Base-by-base conservation (phyloP, 805 yeast genomes). In the Brettanomyces sp. region DNA sequence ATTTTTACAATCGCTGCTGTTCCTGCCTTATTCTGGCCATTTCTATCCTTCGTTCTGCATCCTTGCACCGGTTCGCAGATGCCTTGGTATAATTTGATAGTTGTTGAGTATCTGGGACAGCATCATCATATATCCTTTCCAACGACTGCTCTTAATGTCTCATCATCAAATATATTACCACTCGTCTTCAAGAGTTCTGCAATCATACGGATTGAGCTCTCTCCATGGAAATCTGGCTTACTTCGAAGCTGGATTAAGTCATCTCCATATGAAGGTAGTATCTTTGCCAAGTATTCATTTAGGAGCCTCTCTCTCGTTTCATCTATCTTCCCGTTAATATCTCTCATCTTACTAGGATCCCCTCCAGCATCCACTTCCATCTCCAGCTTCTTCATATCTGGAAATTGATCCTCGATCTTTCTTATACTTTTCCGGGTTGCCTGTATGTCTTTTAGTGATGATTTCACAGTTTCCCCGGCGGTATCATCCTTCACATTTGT, bases 131-230 rank as follows among this genome's bases (percentile, higher is more conserved):
- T 28, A n/a, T 35, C 37, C 22, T 35, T 18, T 35, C 37, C 22
- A n/a, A 35, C 37, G 13, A 35, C 22, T 6, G 37, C 37, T 35
- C 59, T 64, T 43, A 71, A 53, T 25, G 77, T 68, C 41, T 76
- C 80, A 30, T 70, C 71, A 54, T 79, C 83, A 60, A 79, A 80
- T 65, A 80, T 68, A 51, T 77, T 74, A 13, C 75, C 68, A 12
- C 82, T 80, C 36, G 76, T 74, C 56, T 79, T 81, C 45, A 80
- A 66, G 6, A 78, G 67, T 52, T 75, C 74, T 3, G 83, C 85
- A 53, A 80, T 61, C 44, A 76, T 54, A 11, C 73, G 73, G 47
- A 82, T 66, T 25, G 85, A 79, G 52, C 73, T 75, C 30, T 68
- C 72, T n/a, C 51, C 54, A 13, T 70, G 71, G 55, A 82, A 82